Percentiles rank a stretch among this genome's conserved stretches.
Conservation (phyloP, 257 asterid species). For the Nicotiana sylvestris region DNA sequence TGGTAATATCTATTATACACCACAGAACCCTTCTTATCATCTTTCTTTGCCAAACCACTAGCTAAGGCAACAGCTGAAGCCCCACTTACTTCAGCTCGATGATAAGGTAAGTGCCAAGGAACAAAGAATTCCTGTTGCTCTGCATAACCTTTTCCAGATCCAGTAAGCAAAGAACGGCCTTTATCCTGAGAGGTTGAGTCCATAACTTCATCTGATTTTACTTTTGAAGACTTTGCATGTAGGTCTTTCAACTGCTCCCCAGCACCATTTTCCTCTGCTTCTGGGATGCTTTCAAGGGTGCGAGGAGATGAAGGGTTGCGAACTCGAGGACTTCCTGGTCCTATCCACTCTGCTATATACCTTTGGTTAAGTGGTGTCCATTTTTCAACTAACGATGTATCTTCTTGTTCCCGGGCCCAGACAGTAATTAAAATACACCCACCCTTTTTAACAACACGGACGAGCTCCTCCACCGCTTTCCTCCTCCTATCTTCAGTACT, state of each 20-base stretch:
- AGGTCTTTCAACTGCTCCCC: constrained; percentile 23
- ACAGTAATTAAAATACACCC: constrained; percentile 89
- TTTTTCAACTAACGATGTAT: constrained; percentile 61
- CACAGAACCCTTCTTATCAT: constrained; percentile 88
- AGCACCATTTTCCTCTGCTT: constrained; percentile 47
- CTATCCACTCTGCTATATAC: constrained; percentile 85
- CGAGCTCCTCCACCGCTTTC: constrained; percentile 80
- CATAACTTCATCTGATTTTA: constrained; percentile 18
- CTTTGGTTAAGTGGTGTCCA: constrained; percentile 87
- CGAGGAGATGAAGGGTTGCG: constrained; percentile 45
- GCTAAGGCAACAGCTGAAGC: constrained; percentile 81
- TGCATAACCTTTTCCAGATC: constrained; percentile 16
- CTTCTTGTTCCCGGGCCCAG: constrained; percentile 98
- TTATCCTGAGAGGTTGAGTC: constrained; percentile 13
- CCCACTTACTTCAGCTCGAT: constrained; percentile 90
- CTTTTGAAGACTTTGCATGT: constrained; percentile 12
- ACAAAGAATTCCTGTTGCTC: constrained; percentile 87
- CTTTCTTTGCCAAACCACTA: constrained; percentile 85
- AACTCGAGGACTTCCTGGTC: constrained; percentile 73
- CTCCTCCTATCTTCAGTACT: constrained; percentile 84
- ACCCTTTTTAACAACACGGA: constrained; percentile 71
- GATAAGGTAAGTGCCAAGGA: constrained; percentile 99
- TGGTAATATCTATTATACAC: constrained; percentile 94
- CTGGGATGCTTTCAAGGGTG: constrained; percentile 74
- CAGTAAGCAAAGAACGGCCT: constrained; percentile 21